Conservation (phyloP, 257 asterid species). For the Solanum appendiculatum region DNA sequence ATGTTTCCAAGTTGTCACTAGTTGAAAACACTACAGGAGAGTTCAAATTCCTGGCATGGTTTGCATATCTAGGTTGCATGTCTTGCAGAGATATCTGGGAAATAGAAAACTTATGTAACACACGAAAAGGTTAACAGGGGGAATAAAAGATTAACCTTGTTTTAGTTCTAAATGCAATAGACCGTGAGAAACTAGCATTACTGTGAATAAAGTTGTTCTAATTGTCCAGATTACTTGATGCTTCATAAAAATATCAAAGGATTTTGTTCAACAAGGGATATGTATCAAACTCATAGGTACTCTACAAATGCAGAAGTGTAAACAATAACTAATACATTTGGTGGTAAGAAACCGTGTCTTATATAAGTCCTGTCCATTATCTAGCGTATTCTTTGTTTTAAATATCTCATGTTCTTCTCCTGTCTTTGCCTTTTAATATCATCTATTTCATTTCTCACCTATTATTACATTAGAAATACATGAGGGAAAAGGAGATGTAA, state of each 20-base stretch:
- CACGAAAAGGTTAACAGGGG: not conserved
- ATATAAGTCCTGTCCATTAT: not conserved
- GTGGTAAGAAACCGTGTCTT: not conserved
- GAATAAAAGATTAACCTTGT: not conserved
- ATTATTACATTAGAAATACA: not conserved
- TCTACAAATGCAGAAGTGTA: not conserved
- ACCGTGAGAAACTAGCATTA: not conserved
- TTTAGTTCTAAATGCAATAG: not conserved
- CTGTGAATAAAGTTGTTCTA: not conserved
- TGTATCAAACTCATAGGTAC: not conserved
- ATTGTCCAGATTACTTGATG: not conserved
- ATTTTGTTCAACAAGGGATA: not conserved
- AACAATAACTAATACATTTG: not conserved
- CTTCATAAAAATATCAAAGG: not conserved
- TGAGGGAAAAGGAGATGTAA: not conserved
- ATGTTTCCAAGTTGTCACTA: slow-evolving; percentile 29
- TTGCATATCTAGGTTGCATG: slow-evolving; percentile 22
- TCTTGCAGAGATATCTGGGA: slow-evolving; percentile 43
- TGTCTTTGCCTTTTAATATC: not conserved
- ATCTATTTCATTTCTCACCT: not conserved
- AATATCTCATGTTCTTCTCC: not conserved
- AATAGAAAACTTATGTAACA: slow-evolving; percentile 4
- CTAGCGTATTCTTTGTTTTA: not conserved
- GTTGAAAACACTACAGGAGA: slow-evolving; percentile 20
- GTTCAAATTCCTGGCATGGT: slow-evolving; percentile 23